phyloP scores from a whole-genome alignment of 148 eudicot species.

The Hydrangea macrophylla region DNA sequence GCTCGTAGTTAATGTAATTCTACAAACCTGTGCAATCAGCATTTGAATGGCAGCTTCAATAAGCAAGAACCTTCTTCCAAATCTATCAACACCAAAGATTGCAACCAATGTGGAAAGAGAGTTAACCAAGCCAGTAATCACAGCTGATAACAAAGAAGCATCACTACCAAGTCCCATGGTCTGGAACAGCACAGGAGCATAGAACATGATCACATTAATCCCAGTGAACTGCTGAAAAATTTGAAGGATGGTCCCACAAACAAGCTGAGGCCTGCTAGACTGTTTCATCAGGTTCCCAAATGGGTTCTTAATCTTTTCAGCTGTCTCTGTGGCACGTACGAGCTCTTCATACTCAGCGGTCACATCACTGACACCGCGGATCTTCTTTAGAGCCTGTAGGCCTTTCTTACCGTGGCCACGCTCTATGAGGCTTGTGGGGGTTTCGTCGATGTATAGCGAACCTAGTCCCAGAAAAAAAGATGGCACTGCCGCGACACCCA shows the following conservation, averaged over 20 bases:
- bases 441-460: slow-evolving; percentile 32
- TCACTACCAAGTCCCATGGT: slow-evolving; percentile 35
- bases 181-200: slow-evolving; percentile 44
- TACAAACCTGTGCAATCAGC: slow-evolving; percentile 33
- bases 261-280: slow-evolving; percentile 26
- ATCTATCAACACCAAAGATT: slow-evolving; percentile 26
- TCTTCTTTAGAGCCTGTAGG: slow-evolving; percentile 13
- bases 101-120: slow-evolving; percentile 25
- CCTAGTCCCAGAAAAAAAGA: slow-evolving; percentile 33
- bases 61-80: slow-evolving; percentile 34
- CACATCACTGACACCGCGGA: slow-evolving; percentile 36
- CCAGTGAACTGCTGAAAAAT: slow-evolving; percentile 52
- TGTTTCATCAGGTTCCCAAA: slow-evolving; percentile 30
- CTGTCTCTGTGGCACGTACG: slow-evolving; percentile 16
- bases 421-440: slow-evolving; percentile 40
- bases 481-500: slow-evolving; percentile 36
- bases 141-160: slow-evolving; percentile 33
- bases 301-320: slow-evolving; percentile 25
- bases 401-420: slow-evolving; percentile 20
- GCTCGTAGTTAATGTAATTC: not conserved
- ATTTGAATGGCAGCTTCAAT: slow-evolving; percentile 34
- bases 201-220: slow-evolving; percentile 47
- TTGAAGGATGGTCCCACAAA: slow-evolving; percentile 28
- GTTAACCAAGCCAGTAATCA: slow-evolving; percentile 32
- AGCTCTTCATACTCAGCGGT: slow-evolving; percentile 29